phyloP scores from a whole-genome alignment of 2,329 filamentous ascomycete genomes.

The Colletotrichum nymphaeae region DNA sequence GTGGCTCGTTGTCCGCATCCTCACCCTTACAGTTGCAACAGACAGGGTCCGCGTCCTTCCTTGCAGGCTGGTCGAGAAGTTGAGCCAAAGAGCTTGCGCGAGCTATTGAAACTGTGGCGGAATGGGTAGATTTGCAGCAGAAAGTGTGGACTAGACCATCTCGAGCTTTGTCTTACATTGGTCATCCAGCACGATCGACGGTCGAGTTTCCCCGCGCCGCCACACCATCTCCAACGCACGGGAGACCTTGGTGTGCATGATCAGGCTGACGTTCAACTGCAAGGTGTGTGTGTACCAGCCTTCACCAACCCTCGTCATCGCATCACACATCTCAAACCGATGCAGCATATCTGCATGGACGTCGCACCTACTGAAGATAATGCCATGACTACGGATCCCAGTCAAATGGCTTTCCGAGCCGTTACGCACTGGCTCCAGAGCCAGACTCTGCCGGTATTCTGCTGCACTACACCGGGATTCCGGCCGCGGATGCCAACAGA shows the following conservation, averaged over 20 bases:
- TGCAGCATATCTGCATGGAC: conserved; percentile 35
- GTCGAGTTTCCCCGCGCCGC: conserved; percentile 29
- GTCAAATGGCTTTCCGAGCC: conserved; percentile 37
- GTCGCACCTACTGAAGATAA: conserved; percentile 33
- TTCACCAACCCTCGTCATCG: conserved; percentile 30
- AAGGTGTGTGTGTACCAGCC: conserved; percentile 18
- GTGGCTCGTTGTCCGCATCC: conserved; percentile 19
- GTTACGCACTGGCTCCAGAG: conserved; percentile 36
- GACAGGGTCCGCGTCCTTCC: conserved; percentile 13
- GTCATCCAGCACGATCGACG: conserved; percentile 32
- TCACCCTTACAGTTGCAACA: conserved; percentile 27
- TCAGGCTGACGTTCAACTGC: conserved; percentile 31
- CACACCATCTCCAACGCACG: conserved; percentile 34
- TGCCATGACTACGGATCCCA: conserved; percentile 37
- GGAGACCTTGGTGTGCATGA: conserved; percentile 21
- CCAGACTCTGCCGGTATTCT: conserved; percentile 36
- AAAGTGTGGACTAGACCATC: conserved; percentile 11
- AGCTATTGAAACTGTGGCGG: not conserved
- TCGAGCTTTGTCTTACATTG: conserved; percentile 26
- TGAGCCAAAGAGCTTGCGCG: not conserved
- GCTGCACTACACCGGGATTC: conserved; percentile 34
- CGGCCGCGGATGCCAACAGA: conserved; percentile 31
- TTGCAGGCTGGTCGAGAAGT: conserved; percentile 1
- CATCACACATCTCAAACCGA: conserved; percentile 30
- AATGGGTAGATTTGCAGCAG: conserved; percentile 10